Evolutionary conservation across 139 green algal species (phyloP), one percentile per base, ranked within the genome.

Genomic region (Deuterostichococcus epilithicus): DNA sequence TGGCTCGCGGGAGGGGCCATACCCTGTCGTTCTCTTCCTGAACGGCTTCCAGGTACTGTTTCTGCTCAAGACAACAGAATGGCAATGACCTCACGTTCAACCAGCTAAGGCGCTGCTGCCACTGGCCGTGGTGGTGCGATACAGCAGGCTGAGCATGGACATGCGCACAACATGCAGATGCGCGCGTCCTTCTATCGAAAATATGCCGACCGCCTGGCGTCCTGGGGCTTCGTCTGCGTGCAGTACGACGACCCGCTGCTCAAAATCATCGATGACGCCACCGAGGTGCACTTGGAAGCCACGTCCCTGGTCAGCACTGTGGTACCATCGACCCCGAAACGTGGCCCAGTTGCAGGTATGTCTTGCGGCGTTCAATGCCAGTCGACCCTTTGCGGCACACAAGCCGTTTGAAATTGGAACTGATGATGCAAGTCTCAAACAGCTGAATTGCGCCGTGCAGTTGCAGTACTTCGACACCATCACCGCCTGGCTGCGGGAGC

Each of bases 141-240:
- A 25, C 13, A 28, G 6, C 8, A 66, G 30, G 36, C 32, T 32
- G 20, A 33, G 44, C 28, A 63, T 3, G 13, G 35, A 70, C 52
- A 60, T 37, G 6, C 42, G 52, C 65, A 44, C 63, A 38, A 10
- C 32, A 3, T 63, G 32, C 78, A 90, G 86, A 73, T 82, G 60
- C 70, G 76, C n/a, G 69, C 84, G 3, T 70, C 44, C 5, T 88
- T 78, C 58, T 92, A 92, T 65, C 34, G 63, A 1, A 60, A 66
- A 3, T 87, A 91, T 47, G 86, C 86, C 0, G 66, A 80, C 25
- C 82, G 82, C 20, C 69, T 91, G 52, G 86, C 86, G 8, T 75
- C 32, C 28, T 90, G 82, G 82, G 88, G 88, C 15, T 88, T 81
- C 45, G 72, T 78, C 0, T 72, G 82, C 1, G 36, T 92, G 15